Evolutionary conservation across 179 eudicot species (phyloP).

Genomic region (Monotropa hypopitys): DNA sequence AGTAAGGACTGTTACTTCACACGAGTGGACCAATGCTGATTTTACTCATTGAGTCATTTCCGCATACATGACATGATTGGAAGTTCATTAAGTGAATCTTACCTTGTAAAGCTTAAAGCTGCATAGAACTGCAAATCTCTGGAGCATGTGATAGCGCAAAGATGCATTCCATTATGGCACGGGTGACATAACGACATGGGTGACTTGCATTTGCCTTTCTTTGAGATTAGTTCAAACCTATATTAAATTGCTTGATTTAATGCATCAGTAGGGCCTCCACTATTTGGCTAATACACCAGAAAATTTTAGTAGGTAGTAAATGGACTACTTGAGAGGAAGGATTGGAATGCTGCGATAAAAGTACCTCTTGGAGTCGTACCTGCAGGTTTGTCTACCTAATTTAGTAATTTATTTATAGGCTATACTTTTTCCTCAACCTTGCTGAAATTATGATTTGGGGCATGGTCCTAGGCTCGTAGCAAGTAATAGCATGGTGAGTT

Average conservation of each 20-base stretch:
- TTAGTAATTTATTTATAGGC: not conserved
- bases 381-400: slow-evolving; percentile 41
- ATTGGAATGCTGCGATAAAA: slow-evolving; percentile 74
- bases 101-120: not conserved
- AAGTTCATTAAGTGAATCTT: not conserved
- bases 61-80: not conserved
- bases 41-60: not conserved
- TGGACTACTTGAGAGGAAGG: slow-evolving; percentile 79
- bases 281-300: slow-evolving; percentile 15
- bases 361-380: slow-evolving; percentile 85
- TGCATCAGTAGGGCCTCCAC: not conserved
- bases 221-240: not conserved
- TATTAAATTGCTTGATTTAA: not conserved
- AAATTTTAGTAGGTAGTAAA: slow-evolving; percentile 75
- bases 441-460: not conserved
- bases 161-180: not conserved
- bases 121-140: not conserved
- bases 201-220: not conserved
- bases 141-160: not conserved
- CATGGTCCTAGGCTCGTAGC: not conserved
- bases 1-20: not conserved
- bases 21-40: not conserved
- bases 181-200: not conserved
- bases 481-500: not conserved
- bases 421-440: not conserved